Evolutionary conservation across 2,329 filamentous ascomycete genomes (phyloP), one percentile per base, ranked within the genome.

Genomic region (Keithomyces neogunnii): DNA sequence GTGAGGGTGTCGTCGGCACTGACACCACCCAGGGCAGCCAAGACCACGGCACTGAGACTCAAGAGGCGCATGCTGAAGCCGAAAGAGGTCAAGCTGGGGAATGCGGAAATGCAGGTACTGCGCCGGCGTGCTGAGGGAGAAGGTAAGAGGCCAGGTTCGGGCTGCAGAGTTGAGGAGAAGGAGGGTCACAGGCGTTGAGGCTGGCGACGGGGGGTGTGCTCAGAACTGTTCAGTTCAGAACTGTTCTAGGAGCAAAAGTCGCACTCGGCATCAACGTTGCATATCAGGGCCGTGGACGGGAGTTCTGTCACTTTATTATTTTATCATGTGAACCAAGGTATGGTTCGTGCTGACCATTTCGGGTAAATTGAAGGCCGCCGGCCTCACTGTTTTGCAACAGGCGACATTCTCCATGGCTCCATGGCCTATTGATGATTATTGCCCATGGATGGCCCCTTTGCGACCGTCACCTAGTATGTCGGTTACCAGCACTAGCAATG

Each of bases 1-100:
- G 36, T 54, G 29, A 30, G 44, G 5, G 39, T 42, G 6, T 52
- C 19, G 19, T 19, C 47, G 30, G 38, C 29, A 29, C 26, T 44
- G 45, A 42, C 39, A 32, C 19, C 19, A 19, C 47, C 45, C 40
- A 48, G 48, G 39, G n/a, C 31, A 11, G 53, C 31, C 4, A 53
- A 43, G 36, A 52, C 39, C 47, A 29, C 7, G 13, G 47, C 40
- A 11, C 9, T 19, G 13, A 50, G 47, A 45, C 36, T 29, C 33
- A 52, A 26, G 44, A 51, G 32, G 5, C 36, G 50, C 52, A 56
- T 52, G 3, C 39, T 42, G 39, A 42, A 35, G 44, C 31, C 45
- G 35, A 11, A 48, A 28, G 36, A 43, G 44, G 50, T 19, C 28
- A 44, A 30, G 45, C 49, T 19, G 44, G 32, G 8, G 48, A 40